phyloP scores from a whole-genome alignment of 768 basidiomycete species.

The Leucosporidium scottii region DNA sequence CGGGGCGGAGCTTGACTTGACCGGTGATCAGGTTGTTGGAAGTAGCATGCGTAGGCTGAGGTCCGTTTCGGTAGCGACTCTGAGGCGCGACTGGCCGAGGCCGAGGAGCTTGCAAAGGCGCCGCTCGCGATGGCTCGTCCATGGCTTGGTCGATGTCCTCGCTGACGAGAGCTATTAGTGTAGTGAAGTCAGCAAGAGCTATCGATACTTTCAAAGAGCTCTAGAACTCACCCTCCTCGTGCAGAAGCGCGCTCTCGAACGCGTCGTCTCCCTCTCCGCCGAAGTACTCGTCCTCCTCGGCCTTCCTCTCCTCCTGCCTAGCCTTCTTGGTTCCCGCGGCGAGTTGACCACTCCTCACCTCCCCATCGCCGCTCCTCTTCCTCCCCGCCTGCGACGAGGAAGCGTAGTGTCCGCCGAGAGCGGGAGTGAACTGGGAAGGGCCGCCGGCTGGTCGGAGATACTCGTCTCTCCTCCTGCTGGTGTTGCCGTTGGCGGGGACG shows the following conservation, averaged over 20 bases:
- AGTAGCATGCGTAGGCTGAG: not conserved
- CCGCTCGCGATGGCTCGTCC: too few relatives aligned
- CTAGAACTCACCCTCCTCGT: not conserved
- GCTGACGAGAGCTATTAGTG: not conserved
- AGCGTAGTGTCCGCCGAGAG: not conserved
- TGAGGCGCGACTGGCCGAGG: not conserved
- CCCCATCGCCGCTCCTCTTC: not conserved
- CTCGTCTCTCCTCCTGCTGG: not conserved
- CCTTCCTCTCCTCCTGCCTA: not conserved
- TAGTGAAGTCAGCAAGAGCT: not conserved
- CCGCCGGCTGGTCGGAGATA: constrained; percentile 1
- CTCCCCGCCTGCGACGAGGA: not conserved
- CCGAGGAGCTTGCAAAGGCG: not conserved
- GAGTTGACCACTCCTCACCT: not conserved
- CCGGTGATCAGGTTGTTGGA: not conserved
- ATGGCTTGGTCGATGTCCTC: too few relatives aligned
- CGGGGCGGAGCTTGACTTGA: constrained; percentile 10
- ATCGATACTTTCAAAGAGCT: not conserved
- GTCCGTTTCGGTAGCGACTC: not conserved
- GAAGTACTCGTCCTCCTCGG: not conserved
- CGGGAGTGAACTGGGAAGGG: not conserved
- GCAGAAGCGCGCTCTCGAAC: not conserved
- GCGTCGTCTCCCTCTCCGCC: not conserved
- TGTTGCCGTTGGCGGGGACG: constrained; percentile 5
- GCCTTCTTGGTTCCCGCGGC: not conserved